Percentiles rank a stretch among this genome's conserved stretches.
phyloP scores from a whole-genome alignment of 2,329 filamentous ascomycete species.

The Xylaria sp. region DNA sequence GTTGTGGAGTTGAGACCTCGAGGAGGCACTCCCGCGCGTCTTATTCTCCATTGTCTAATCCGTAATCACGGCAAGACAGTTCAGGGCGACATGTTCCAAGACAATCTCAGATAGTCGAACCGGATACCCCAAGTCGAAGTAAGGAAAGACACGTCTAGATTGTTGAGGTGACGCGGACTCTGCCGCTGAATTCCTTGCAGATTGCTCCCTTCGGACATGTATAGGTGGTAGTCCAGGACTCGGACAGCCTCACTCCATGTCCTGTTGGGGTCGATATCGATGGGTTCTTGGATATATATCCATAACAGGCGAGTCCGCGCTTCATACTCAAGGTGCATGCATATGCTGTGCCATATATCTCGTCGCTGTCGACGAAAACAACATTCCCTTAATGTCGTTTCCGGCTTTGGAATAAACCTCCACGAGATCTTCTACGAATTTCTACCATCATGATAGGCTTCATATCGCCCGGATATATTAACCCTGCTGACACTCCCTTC shows the following conservation, averaged over 20 bases:
- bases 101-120: neutral
- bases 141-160: neutral
- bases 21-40: neutral
- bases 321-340: too few relatives aligned
- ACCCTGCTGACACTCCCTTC: too few relatives aligned
- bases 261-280: neutral
- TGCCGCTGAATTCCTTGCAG: neutral
- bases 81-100: neutral
- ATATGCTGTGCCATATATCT: neutral
- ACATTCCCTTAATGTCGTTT: too few relatives aligned
- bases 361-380: neutral
- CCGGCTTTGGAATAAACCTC: too few relatives aligned
- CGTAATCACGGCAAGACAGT: neutral
- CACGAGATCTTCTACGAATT: too few relatives aligned
- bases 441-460: too few relatives aligned
- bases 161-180: neutral
- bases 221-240: neutral
- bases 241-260: neutral
- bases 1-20: neutral
- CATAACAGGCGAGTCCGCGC: too few relatives aligned
- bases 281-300: too few relatives aligned
- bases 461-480: too few relatives aligned
- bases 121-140: neutral
- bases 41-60: neutral
- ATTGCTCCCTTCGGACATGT: neutral